Conservation (phyloP, 371 early-diverging fungal genomes). For the Blastocladiella emersonii region DNA sequence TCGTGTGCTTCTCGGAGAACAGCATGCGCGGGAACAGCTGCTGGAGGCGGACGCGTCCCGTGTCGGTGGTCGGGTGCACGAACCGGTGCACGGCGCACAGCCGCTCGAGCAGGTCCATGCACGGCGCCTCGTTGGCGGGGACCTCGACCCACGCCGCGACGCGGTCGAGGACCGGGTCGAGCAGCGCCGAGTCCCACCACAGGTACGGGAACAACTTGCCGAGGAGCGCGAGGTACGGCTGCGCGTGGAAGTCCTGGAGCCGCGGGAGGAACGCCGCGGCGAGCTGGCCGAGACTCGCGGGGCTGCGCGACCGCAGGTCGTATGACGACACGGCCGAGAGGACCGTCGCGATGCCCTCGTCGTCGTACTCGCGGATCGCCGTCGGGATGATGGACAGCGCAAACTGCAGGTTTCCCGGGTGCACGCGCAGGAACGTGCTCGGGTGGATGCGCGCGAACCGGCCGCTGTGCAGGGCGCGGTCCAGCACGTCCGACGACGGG, state of each 20-base stretch:
- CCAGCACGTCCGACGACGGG: not conserved
- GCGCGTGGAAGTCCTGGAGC: no score
- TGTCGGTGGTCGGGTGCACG: not conserved
- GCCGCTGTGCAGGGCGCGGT: not conserved
- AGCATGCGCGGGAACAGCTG: not conserved
- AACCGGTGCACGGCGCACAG: not conserved
- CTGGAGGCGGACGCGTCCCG: not conserved
- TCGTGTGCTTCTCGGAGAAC: not conserved
- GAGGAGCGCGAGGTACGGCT: no score
- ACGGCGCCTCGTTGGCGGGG: not conserved
- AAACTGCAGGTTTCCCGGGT: not conserved
- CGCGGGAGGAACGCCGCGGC: no score
- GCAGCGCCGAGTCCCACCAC: not conserved
- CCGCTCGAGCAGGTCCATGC: not conserved
- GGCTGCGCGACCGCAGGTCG: no score
- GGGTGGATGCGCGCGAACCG: not conserved
- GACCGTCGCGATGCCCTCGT: not conserved
- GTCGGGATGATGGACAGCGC: not conserved
- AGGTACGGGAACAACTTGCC: not conserved
- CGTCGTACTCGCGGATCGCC: not conserved
- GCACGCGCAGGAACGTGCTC: not conserved
- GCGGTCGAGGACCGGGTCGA: not conserved
- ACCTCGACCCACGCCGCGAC: not conserved
- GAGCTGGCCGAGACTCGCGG: no score
- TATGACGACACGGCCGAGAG: not conserved